Evolutionary conservation across 2,329 filamentous ascomycete genomes (phyloP), one percentile per base, ranked within the genome.

Genomic region (Polytolypa hystricis): DNA sequence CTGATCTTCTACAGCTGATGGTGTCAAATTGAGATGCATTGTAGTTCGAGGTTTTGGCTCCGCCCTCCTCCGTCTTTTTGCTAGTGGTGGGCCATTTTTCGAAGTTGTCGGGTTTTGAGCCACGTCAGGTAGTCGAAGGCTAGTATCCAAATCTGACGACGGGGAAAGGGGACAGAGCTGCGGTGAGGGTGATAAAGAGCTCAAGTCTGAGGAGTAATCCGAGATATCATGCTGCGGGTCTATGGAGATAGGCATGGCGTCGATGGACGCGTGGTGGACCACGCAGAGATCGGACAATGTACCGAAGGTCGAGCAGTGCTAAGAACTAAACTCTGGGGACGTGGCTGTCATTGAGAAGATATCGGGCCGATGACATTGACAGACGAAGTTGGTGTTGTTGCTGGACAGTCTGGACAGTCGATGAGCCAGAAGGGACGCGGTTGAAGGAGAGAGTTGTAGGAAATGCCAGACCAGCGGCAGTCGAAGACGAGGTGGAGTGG

Each of bases 11-110:
- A 53, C 44, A 34, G 47, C 40, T 31, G 49, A 48, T n/a, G n/a
- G n/a, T 14, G 57, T 56, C 25, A 96, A 65, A 58, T 95, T 79
- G 26, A 98, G 70, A 53, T 83, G 76, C 50, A 84, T 75, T n/a
- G 87, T 93, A 14, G 74, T 85, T 50, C 85, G 81, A 51, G 82
- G 70, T 52, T 75, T 77, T 46, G 71, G 68, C 40, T 73, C 69
- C 41, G 69, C 66, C 38, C 80, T 71, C 55, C 77, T 79, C 51
- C 82, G 77, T 59, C 81, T 81, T 68, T 93, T 94, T 37, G 77
- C 66, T 20, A 84, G 81, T 25, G 78, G 73, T 35, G 74, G 77
- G 50, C 83, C 77, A 55, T 70, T 69, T 55, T 73, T 68, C n/a
- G 25, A 15, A 15, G 23, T 5, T n/a, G 25, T 18, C 12, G 14